A percentile compares a stretch with the other conserved stretches of the same genome.
Evolutionary conservation across 331 rosid genomes (phyloP).

Genomic region (Cydonia oblonga): DNA sequence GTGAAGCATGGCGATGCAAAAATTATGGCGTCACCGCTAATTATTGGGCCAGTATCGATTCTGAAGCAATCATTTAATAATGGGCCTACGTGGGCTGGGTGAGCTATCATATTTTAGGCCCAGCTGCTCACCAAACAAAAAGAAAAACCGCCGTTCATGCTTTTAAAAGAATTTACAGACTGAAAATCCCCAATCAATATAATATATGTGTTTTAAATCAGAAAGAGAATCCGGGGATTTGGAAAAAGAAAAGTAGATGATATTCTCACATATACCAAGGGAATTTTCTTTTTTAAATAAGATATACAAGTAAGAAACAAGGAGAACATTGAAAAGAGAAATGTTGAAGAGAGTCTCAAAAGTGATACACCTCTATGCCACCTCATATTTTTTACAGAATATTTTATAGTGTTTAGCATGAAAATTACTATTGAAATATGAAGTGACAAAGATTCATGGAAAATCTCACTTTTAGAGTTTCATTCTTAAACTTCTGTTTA

Average conservation of each 20-base stretch:
- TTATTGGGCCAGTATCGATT: not conserved
- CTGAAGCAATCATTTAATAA: not conserved
- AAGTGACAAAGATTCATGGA: too few species aligned
- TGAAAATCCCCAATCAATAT: conserved; percentile 9
- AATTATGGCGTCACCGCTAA: not conserved
- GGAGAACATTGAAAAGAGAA: not conserved
- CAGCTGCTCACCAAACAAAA: too few species aligned
- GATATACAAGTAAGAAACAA: not conserved
- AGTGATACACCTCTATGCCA: too few species aligned
- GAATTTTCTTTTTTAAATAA: conserved; percentile 2
- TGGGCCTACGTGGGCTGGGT: not conserved
- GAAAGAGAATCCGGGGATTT: conserved; percentile 14
- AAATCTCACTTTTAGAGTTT: too few species aligned
- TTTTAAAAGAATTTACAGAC: not conserved
- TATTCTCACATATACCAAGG: conserved; percentile 36
- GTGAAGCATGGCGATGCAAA: too few species aligned
- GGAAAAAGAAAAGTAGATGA: conserved; percentile 34
- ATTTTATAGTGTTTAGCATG: too few species aligned
- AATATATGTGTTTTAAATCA: not conserved
- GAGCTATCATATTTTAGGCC: not conserved
- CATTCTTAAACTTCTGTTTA: too few species aligned
- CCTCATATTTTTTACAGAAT: too few species aligned
- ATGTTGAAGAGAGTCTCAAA: not conserved
- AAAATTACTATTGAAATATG: too few species aligned
- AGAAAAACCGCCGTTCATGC: too few species aligned